Percentiles rank a stretch among this genome's conserved stretches.
These are phyloP conservation scores for Aspergillus persii DNA, from an alignment of 2,329 filamentous ascomycete species.

Conservation along the genomic window DNA sequence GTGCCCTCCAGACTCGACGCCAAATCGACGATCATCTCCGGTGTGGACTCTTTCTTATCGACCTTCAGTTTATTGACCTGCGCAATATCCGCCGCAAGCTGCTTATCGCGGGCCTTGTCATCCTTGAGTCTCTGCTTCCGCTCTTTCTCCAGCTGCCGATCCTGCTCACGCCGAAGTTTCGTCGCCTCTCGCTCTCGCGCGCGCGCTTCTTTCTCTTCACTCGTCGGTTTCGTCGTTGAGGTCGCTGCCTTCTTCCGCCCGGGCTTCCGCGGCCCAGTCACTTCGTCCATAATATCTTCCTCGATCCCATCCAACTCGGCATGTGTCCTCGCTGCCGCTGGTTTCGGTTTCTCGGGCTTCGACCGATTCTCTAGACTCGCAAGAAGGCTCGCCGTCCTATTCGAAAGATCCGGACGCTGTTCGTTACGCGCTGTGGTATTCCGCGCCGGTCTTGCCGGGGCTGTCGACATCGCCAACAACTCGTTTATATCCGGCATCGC, in stretches of 20 bases:
- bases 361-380: conserved; percentile 28
- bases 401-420: conserved; percentile 32
- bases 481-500: conserved; percentile 26
- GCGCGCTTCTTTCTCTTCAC: conserved; percentile 42
- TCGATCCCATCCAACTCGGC: neutral
- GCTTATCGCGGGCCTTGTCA: conserved; percentile 62
- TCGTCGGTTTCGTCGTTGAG: conserved; percentile 22
- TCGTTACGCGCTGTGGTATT: conserved; percentile 15
- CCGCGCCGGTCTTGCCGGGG: neutral
- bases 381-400: conserved; percentile 41
- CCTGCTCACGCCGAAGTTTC: conserved; percentile 50
- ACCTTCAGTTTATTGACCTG: conserved; percentile 71
- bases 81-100: conserved; percentile 63
- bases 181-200: conserved; percentile 53
- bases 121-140: conserved; percentile 48
- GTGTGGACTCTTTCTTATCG: conserved; percentile 69
- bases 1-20: conserved; percentile 54
- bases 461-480: conserved; percentile 13
- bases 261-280: conserved; percentile 48
- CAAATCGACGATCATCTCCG: conserved; percentile 76
- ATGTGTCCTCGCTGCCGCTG: conserved; percentile 1
- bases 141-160: conserved; percentile 58
- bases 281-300: conserved; percentile 22
- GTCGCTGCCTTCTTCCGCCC: conserved; percentile 48
- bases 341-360: conserved; percentile 1